Base-by-base conservation (phyloP, 805 yeast genomes). In the Wickerhamiella shivajii region DNA sequence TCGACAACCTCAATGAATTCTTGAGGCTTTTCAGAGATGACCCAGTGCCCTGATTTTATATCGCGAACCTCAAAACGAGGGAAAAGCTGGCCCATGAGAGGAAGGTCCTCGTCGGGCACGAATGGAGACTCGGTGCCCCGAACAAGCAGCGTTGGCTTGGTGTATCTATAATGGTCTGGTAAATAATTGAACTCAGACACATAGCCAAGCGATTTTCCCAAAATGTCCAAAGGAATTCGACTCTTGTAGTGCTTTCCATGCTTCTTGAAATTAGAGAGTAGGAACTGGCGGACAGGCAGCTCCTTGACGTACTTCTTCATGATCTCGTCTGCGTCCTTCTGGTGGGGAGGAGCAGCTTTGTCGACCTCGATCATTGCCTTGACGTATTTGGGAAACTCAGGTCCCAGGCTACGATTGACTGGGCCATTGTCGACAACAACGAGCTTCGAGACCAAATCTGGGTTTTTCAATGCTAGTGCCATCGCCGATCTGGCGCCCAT, bases 371-470 rank as follows among this genome's bases (percentile, higher is more conserved):
- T 55, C 53, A 87, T 57, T 23, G 72, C 76, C 27, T 62, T 59
- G 14, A 80, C 68, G 50, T 85, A 90, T 33, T 60, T 63, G 8
- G 74, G 69, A 50, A 87, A 87, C 15, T 66, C 65, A 0, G 69
- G 64, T 16, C 67, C 55, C 20, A 74, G 66, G 0, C 70, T 58
- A 26, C 73, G 60, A 38, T 73, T 72, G 1, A 83, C 69, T 0
- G 98, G 97, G 0, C 95, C 81, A 51, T 85, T 87, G 48, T 87
- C 98, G 5, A 90, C 93, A 5, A 83, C 60, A 3, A 85, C 68
- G 29, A 84, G 46, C 57, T 73, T 63, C 10, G 68, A 61, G 5
- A 74, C 72, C 8, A 74, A 44, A 1, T 69, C 66, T 0, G 85
- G 87, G n/a, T 43, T 31, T 32, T 83, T 61, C 38, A 90, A 58